phyloP scores from a whole-genome alignment of 2,329 filamentous ascomycete genomes.

The Arachnomyces sp. region DNA sequence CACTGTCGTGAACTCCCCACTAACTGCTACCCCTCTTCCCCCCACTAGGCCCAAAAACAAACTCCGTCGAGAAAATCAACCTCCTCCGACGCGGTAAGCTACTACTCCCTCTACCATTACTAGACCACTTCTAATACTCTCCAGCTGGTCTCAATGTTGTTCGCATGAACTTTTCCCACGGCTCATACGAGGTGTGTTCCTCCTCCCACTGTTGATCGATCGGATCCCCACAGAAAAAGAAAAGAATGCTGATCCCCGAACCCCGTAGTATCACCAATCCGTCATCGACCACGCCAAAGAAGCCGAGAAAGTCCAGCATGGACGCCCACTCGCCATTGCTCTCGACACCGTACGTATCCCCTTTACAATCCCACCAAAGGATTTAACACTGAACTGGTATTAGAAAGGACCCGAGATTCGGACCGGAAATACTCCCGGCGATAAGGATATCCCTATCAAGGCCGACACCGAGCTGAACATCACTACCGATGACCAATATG shows the following conservation, averaged over 20 bases:
- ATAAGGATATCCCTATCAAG: conserved; percentile 70
- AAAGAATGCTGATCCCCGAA: conserved; percentile 10
- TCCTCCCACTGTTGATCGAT: neutral
- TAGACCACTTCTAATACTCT: conserved; percentile 12
- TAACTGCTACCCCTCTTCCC: neutral
- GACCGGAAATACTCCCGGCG: conserved; percentile 63
- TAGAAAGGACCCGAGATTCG: conserved; percentile 80
- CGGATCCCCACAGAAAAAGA: conserved; percentile 1
- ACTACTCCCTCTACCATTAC: neutral
- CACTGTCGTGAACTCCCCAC: neutral
- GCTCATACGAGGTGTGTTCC: conserved; percentile 62
- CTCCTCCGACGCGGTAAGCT: conserved; percentile 61
- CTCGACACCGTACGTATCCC: conserved; percentile 64
- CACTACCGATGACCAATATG: conserved; percentile 92
- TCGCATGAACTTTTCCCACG: conserved; percentile 99
- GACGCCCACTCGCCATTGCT: conserved; percentile 90
- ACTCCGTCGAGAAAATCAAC: conserved; percentile 96
- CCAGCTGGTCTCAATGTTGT: conserved; percentile 88
- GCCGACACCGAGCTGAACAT: conserved; percentile 84
- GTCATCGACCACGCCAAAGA: conserved; percentile 93
- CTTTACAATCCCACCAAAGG: conserved; percentile 29
- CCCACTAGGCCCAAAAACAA: conserved; percentile 76
- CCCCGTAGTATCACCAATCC: conserved; percentile 76
- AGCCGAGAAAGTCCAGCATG: conserved; percentile 67
- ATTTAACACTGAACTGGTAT: conserved; percentile 18